Conservation (phyloP, 768 basidiomycete genomes). For the Strobilomyces confusus region DNA sequence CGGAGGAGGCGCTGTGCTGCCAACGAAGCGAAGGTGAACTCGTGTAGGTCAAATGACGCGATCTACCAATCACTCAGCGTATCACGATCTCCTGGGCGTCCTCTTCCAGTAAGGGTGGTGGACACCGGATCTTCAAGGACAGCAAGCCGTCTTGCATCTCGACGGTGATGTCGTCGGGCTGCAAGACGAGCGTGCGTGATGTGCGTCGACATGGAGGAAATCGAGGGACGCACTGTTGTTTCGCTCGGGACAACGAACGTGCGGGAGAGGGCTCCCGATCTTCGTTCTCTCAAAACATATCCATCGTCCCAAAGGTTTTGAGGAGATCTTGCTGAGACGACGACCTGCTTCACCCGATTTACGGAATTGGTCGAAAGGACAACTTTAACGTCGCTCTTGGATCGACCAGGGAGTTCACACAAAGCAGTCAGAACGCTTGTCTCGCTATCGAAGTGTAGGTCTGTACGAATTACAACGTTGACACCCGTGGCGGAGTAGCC, state of each 20-base stretch:
- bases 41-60: conserved; percentile 8
- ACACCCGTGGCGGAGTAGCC: conserved; percentile 15
- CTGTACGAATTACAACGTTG: conserved; percentile 52
- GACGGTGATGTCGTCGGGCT: conserved; percentile 54
- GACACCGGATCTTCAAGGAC: conserved; percentile 50
- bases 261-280: conserved; percentile 47
- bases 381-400: conserved; percentile 53
- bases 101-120: conserved; percentile 39
- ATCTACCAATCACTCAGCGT: conserved; percentile 35
- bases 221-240: conserved; percentile 47
- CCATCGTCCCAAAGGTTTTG: conserved; percentile 40
- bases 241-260: conserved; percentile 52
- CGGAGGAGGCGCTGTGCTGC: not conserved
- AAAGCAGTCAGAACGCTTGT: conserved; percentile 51
- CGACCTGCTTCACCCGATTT: conserved; percentile 61
- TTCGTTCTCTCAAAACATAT: conserved; percentile 52
- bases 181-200: conserved; percentile 10
- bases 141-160: conserved; percentile 61
- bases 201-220: not conserved
- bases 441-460: conserved; percentile 53
- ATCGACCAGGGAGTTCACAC: conserved; percentile 70
- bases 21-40: conserved; percentile 5
- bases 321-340: conserved; percentile 45
- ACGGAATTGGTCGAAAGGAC: conserved; percentile 56
- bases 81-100: conserved; percentile 47